Percentiles rank a stretch among this genome's conserved stretches.
phyloP scores from a whole-genome alignment of 306 rosid species.

The Hippophae tibetana region DNA sequence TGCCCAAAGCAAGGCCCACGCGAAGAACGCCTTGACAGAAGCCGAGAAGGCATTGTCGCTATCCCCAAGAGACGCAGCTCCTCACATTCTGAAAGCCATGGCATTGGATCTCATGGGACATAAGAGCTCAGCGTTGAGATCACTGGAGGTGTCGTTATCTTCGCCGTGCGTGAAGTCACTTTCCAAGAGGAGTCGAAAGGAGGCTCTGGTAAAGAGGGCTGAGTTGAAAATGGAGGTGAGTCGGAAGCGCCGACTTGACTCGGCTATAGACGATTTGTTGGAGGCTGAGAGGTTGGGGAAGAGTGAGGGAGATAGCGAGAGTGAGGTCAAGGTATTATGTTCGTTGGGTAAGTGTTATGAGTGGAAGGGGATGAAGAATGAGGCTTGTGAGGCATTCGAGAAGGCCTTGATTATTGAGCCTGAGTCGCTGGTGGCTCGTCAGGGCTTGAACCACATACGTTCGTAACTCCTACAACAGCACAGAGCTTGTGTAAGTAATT shows the following conservation, averaged over 20 bases:
- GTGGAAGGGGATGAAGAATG: conserved; percentile 38
- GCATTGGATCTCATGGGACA: conserved; percentile 37
- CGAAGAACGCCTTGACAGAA: conserved; percentile 39
- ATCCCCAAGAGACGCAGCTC: conserved; percentile 40
- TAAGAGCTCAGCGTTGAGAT: conserved; percentile 32
- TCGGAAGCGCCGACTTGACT: conserved; percentile 44
- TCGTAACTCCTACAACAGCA: not conserved
- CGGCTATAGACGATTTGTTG: conserved; percentile 49
- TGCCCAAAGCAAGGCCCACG: conserved; percentile 31
- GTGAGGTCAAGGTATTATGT: conserved; percentile 28
- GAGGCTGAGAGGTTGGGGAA: conserved; percentile 30
- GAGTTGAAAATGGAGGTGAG: conserved; percentile 46
- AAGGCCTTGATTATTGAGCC: conserved; percentile 36
- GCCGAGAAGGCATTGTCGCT: conserved; percentile 42
- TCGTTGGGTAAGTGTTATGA: conserved; percentile 59
- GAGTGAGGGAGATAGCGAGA: not conserved
- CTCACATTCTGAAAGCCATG: conserved; percentile 44
- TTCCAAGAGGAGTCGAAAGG: conserved; percentile 25
- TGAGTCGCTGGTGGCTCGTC: conserved; percentile 23
- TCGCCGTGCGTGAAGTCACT: conserved; percentile 34
- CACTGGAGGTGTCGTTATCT: conserved; percentile 40
- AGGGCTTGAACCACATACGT: conserved; percentile 28
- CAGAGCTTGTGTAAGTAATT: too few species aligned
- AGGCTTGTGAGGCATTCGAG: conserved; percentile 35
- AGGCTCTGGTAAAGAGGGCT: conserved; percentile 45